phyloP scores from a whole-genome alignment of 1,284 basidiomycete genomes.

The Ustilago loliicola region DNA sequence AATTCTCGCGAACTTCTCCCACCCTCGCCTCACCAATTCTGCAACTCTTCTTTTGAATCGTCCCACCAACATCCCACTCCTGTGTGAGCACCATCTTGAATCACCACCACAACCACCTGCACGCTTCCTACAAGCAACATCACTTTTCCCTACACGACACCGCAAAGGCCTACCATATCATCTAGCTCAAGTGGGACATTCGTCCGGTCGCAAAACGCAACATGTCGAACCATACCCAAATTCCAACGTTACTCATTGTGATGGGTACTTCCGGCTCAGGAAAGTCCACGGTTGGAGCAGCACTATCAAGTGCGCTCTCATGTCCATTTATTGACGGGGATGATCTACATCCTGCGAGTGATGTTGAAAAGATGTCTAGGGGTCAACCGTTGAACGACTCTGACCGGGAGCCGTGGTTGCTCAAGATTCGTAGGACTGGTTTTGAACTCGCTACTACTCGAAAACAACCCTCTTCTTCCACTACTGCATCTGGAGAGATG shows the following conservation, averaged over 20 bases:
- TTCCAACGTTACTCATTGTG: conserved; percentile 35
- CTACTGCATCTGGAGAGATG: background rate
- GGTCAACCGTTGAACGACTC: conserved; percentile 84
- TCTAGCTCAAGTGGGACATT: too few species aligned
- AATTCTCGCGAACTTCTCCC: background rate
- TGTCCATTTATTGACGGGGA: conserved; percentile 91
- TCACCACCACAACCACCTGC: too few species aligned
- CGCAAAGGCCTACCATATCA: too few species aligned
- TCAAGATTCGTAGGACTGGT: conserved; percentile 79
- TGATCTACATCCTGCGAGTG: conserved; percentile 83
- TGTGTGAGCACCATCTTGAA: too few species aligned
- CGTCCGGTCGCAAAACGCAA: too few species aligned
- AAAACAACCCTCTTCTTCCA: background rate
- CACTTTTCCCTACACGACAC: too few species aligned
- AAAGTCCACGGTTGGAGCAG: conserved; percentile 86
- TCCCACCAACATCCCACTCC: too few species aligned
- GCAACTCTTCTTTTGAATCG: background rate
- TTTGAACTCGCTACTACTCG: conserved; percentile 60
- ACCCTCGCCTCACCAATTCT: background rate
- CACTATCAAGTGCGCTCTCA: conserved; percentile 76
- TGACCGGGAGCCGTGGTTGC: conserved; percentile 87
- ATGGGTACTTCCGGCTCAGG: conserved; percentile 73
- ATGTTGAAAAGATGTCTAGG: conserved; percentile 88
- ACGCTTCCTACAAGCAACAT: too few species aligned
- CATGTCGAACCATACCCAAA: too few species aligned